Evolutionary conservation across 805 yeast species (phyloP).

Genomic region (Alloascoidea africana): DNA sequence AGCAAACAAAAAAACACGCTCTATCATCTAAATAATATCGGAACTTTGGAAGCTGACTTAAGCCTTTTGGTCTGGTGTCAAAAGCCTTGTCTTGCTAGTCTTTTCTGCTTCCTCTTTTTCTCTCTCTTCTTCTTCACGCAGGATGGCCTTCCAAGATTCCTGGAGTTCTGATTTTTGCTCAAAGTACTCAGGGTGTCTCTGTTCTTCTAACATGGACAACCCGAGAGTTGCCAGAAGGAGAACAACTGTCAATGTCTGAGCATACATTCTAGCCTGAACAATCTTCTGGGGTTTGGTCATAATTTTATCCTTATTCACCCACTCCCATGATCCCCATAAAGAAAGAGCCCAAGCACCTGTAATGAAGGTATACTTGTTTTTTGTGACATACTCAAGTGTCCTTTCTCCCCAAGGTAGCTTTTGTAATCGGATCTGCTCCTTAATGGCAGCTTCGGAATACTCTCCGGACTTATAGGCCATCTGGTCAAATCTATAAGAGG

Average conservation of each 20-base stretch:
- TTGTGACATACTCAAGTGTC: slow-evolving; percentile 29
- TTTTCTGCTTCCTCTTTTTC: slow-evolving; percentile 5
- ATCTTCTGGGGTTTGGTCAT: slow-evolving; percentile 68
- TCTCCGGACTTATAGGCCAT: slow-evolving; percentile 35
- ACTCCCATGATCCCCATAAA: slow-evolving; percentile 63
- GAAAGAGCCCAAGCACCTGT: slow-evolving; percentile 71
- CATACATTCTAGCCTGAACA: slow-evolving; percentile 84
- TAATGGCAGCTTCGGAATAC: slow-evolving; percentile 23
- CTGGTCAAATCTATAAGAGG: slow-evolving; percentile 52
- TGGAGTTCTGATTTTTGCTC: slow-evolving; percentile 17
- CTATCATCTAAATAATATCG: no score
- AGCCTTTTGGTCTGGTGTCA: no score
- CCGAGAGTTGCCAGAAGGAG: slow-evolving; percentile 53
- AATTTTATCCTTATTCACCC: slow-evolving; percentile 57
- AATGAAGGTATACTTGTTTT: slow-evolving; percentile 51
- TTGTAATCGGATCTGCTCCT: slow-evolving; percentile 37
- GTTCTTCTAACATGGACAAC: slow-evolving; percentile 47
- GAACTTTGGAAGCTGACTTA: no score
- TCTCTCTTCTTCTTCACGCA: slow-evolving; percentile 27
- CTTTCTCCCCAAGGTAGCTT: slow-evolving; percentile 33
- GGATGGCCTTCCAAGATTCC: slow-evolving; percentile 32
- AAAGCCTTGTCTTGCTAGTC: no score
- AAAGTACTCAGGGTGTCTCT: slow-evolving; percentile 26
- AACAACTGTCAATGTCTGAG: slow-evolving; percentile 67
- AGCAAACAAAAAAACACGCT: no score